Evolutionary conservation across 164 flowering plant genomes (phyloP).

Genomic region (Amborella trichopoda): DNA sequence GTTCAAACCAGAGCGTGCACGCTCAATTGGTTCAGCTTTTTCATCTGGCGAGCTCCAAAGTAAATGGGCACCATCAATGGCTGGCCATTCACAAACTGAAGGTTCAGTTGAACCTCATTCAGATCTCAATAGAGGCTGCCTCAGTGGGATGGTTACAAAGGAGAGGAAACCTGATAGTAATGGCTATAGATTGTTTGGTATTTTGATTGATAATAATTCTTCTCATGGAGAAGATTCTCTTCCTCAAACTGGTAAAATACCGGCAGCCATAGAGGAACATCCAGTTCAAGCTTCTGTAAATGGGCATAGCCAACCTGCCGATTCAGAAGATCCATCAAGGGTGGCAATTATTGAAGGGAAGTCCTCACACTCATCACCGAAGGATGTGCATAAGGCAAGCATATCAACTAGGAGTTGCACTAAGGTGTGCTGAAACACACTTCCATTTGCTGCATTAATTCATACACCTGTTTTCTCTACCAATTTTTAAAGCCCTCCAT

Average conservation of each 20-base stretch:
- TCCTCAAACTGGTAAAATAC: slow-evolving; percentile 9
- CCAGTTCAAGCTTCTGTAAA: slow-evolving; percentile 16
- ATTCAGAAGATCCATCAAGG: slow-evolving; percentile 45
- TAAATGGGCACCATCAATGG: too few species aligned
- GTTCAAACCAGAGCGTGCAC: slow-evolving; percentile 25
- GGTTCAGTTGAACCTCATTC: too few species aligned
- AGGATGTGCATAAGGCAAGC: slow-evolving; percentile 40
- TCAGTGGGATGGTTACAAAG: too few species aligned
- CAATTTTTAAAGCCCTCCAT: too few species aligned
- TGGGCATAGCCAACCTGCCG: slow-evolving; percentile 20
- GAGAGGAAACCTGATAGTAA: slow-evolving; percentile 27
- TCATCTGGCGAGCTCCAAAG: slow-evolving; percentile 14
- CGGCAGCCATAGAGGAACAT: slow-evolving; percentile 22
- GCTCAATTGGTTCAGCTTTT: slow-evolving; percentile 24
- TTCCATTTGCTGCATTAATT: background rate
- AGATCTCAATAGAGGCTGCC: too few species aligned
- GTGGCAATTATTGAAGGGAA: slow-evolving; percentile 21
- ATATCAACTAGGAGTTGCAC: slow-evolving; percentile 60
- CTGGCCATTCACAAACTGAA: too few species aligned
- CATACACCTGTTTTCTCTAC: background rate
- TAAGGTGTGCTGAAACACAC: slow-evolving; percentile 35
- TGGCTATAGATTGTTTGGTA: slow-evolving; percentile 70
- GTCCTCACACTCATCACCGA: slow-evolving; percentile 17
- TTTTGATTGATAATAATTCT: slow-evolving; percentile 32
- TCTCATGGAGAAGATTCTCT: slow-evolving; percentile 15